Base-by-base conservation (phyloP, 345 rosid genomes). In the Brassica juncea region DNA sequence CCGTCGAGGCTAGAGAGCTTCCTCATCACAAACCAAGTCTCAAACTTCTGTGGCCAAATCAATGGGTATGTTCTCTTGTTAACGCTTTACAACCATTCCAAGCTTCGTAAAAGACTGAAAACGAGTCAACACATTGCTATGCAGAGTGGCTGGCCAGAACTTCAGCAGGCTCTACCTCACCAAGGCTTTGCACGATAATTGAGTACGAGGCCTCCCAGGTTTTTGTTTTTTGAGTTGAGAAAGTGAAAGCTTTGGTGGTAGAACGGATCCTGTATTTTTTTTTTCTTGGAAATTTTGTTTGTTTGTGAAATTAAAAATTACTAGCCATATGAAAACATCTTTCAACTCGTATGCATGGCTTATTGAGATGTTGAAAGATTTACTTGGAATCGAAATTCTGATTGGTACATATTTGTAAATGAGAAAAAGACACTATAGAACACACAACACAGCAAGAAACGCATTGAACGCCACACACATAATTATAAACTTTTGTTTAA, bases 141-240 rank as follows among this genome's bases (percentile, higher is more conserved):
- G 84, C 94, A 96, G 99, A 83, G 99, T 92, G 82, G 84, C 97
- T 9, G 99, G 97, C 44, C 99, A 93, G 86, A 96, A 86, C 89
- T 93, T 92, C 87, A 89, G 87, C 86, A 88, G 91, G 78, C 81
- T 96, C 35, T 88, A 89, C 80, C 81, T 96, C 81, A 87, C 84
- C 86, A 93, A 96, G 83, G 93, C 97, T 3, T 86, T 96, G 84
- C 98, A 90, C 55, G 98, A 94, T 0, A 83, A 86, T 63, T 91
- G 86, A 89, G 61, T 16, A 34, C 74, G 35, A 70, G 34, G 69
- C 59, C 42, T 25, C 2, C 37, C 71, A 62, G 1, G 54, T 28
- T 25, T 73, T 61, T 73, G 27, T 14, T 47, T 66, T 37, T 68
- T 16, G 14, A 73, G 74, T 55, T 30, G 52, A 57, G 63, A 66